Conservation (phyloP, 768 basidiomycete genomes). For the Chlorophyllum brunneum region DNA sequence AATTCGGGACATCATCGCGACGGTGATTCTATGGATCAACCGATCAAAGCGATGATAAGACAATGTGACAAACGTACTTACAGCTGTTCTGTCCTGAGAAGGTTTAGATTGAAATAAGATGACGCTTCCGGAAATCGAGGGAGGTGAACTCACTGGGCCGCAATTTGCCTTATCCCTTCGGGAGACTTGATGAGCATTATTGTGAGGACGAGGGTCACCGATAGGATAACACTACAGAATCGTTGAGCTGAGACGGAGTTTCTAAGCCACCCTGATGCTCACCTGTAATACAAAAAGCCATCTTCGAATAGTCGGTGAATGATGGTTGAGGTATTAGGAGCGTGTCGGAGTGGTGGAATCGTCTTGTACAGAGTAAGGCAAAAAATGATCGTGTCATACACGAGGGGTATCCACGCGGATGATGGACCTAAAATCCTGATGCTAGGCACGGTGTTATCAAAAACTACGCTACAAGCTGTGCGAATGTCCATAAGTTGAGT, state of each 20-base stretch:
- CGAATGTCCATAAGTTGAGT: neutral
- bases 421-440: slow-evolving; percentile 39
- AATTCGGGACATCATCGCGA: slow-evolving; percentile 66
- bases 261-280: neutral
- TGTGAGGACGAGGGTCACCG: slow-evolving; percentile 40
- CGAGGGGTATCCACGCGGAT: slow-evolving; percentile 47
- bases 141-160: slow-evolving; percentile 37
- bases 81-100: slow-evolving; percentile 33
- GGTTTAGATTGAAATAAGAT: neutral
- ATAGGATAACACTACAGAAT: slow-evolving; percentile 36
- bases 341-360: slow-evolving; percentile 30
- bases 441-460: slow-evolving; percentile 22
- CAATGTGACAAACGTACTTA: slow-evolving; percentile 19
- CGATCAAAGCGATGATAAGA: neutral
- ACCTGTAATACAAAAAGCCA: slow-evolving; percentile 46
- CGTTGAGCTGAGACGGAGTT: neutral
- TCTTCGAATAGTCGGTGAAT: slow-evolving; percentile 40
- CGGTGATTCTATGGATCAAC: slow-evolving; percentile 19
- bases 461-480: slow-evolving; percentile 41
- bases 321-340: slow-evolving; percentile 30
- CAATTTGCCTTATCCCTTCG: slow-evolving; percentile 40
- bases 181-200: slow-evolving; percentile 43
- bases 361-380: slow-evolving; percentile 35
- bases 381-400: slow-evolving; percentile 44
- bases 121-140: slow-evolving; percentile 10